Evolutionary conservation across 2,329 filamentous ascomycete species (phyloP).

Genomic region (Metarhizium humberi): DNA sequence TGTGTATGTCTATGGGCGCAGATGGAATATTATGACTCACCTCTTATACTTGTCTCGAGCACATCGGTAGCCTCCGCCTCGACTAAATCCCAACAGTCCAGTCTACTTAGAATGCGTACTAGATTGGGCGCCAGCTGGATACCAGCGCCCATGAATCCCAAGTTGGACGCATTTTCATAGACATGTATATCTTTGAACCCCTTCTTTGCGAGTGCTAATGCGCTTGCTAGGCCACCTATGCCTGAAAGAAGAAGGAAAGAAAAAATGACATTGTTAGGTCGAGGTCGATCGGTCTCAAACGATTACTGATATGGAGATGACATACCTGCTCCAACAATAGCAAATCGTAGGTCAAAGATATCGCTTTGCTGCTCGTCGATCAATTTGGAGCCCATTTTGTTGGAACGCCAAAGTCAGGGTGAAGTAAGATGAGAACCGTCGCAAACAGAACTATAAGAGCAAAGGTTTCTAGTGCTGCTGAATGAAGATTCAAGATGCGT

Average conservation of each 20-base stretch:
- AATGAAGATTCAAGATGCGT: too few relatives aligned
- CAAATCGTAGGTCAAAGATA: background rate
- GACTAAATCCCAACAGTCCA: conserved; percentile 67
- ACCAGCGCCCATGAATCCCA: conserved; percentile 76
- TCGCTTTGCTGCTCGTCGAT: too few relatives aligned
- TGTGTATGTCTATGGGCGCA: background rate
- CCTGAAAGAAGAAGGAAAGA: conserved; percentile 31
- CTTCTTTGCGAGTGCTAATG: conserved; percentile 64
- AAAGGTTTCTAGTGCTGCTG: too few relatives aligned
- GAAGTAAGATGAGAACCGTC: too few relatives aligned
- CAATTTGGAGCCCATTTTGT: too few relatives aligned
- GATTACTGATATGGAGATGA: background rate
- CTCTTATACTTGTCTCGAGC: conserved; percentile 61
- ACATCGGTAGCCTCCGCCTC: conserved; percentile 62
- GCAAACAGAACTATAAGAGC: too few relatives aligned
- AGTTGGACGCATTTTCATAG: conserved; percentile 61
- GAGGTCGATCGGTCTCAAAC: too few relatives aligned
- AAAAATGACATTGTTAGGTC: too few relatives aligned
- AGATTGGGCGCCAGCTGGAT: conserved; percentile 80
- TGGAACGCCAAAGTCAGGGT: too few relatives aligned
- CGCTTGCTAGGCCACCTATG: conserved; percentile 68
- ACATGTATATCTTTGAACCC: conserved; percentile 67
- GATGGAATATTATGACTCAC: conserved; percentile 20
- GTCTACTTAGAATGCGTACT: conserved; percentile 62
- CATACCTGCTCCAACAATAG: background rate